Evolutionary conservation across 2,329 filamentous ascomycete genomes (phyloP).

Genomic region (Nannizzia gypsea): DNA sequence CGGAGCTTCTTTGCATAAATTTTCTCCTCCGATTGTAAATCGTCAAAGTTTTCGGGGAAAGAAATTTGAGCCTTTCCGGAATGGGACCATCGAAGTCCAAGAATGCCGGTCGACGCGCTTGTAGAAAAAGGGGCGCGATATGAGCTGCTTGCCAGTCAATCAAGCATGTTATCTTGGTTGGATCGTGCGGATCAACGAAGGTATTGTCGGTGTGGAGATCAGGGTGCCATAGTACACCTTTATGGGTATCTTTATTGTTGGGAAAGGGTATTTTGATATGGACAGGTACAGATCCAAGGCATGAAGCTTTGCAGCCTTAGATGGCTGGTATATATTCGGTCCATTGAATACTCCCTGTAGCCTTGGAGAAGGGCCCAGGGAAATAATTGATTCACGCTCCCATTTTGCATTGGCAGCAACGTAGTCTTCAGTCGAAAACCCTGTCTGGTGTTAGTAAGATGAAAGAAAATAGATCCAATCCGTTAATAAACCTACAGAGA

Average conservation of each 20-base stretch:
- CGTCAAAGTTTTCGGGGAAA: not conserved
- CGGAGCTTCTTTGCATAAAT: not conserved
- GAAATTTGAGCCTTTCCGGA: not conserved
- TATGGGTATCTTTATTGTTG: not conserved
- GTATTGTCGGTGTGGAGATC: conserved; percentile 21
- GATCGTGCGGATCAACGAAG: conserved; percentile 21
- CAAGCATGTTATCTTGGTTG: conserved; percentile 18
- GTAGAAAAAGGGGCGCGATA: conserved; percentile 20
- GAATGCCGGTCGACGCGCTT: conserved; percentile 10
- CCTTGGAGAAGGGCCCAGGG: not conserved
- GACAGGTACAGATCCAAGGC: not conserved
- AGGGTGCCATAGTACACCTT: not conserved
- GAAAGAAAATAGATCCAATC: not conserved
- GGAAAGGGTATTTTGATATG: not conserved
- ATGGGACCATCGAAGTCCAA: not conserved
- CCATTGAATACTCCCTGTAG: not conserved
- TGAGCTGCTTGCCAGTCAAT: conserved; percentile 21
- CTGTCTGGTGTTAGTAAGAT: not conserved
- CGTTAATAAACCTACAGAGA: not conserved
- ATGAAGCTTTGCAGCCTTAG: not conserved
- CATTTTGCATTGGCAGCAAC: not conserved
- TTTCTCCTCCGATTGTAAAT: not conserved
- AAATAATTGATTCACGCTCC: not conserved
- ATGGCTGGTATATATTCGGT: not conserved
- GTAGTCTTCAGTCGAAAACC: not conserved